phyloP scores from a whole-genome alignment of 2,329 filamentous ascomycete genomes.

The Chrysoporthe austroafricana region DNA sequence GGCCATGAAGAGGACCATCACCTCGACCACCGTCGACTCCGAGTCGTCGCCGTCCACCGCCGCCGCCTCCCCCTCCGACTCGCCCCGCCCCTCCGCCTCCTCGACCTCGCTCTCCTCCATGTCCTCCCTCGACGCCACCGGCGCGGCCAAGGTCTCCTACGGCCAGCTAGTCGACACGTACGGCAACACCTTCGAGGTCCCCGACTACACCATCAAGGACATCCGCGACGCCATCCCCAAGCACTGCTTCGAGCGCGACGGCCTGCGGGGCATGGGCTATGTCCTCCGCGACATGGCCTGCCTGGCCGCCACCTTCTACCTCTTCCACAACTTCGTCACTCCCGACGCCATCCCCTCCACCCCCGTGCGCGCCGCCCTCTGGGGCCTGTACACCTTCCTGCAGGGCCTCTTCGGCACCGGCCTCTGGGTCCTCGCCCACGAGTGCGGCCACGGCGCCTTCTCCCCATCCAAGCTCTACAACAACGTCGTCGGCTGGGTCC shows the following conservation, averaged over 20 bases:
- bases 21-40: constrained; percentile 46
- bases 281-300: constrained; percentile 79
- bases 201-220: constrained; percentile 96
- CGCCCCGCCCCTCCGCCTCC: constrained; percentile 69
- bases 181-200: constrained; percentile 91
- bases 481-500: constrained; percentile 88
- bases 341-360: constrained; percentile 78
- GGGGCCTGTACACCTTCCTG: constrained; percentile 71
- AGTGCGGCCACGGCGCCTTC: constrained; percentile 97
- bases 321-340: constrained; percentile 89
- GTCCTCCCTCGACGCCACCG: constrained; percentile 63
- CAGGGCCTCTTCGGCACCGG: constrained; percentile 95
- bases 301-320: constrained; percentile 77
- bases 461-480: constrained; percentile 90
- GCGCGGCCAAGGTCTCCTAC: constrained; percentile 45
- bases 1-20: constrained; percentile 53
- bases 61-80: constrained; percentile 61
- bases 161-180: constrained; percentile 85
- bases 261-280: constrained; percentile 74
- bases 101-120: constrained; percentile 92
- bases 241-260: constrained; percentile 94
- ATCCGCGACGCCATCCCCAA: constrained; percentile 96
- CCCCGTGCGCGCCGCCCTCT: constrained; percentile 66
- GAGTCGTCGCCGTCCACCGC: constrained; percentile 58
- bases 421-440: constrained; percentile 94